A percentile compares a stretch with the other conserved stretches of the same genome.
Evolutionary conservation across 805 yeast species (phyloP).

Genomic region (Maudiozyma turicensis): DNA sequence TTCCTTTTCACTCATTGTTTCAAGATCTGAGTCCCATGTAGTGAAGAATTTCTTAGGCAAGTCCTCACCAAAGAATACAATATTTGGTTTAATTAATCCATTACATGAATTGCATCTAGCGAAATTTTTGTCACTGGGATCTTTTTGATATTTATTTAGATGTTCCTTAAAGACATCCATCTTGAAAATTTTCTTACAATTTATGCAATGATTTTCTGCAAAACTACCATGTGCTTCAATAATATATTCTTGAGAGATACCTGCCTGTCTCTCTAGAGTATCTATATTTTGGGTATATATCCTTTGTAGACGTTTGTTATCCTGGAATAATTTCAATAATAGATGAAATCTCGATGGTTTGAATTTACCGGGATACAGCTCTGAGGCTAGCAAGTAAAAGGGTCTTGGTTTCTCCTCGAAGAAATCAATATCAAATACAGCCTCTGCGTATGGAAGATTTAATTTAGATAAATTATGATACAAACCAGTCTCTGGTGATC

Average conservation of each 20-base stretch:
- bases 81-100: slow-evolving; percentile 85
- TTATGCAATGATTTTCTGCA: slow-evolving; percentile 73
- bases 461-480: slow-evolving; percentile 70
- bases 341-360: slow-evolving; percentile 76
- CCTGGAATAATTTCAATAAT: slow-evolving; percentile 58
- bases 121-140: slow-evolving; percentile 14
- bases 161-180: slow-evolving; percentile 35
- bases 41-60: slow-evolving; percentile 65
- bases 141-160: slow-evolving; percentile 11
- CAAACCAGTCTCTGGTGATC: slow-evolving; percentile 83
- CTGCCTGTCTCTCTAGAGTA: slow-evolving; percentile 80
- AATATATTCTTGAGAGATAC: slow-evolving; percentile 50
- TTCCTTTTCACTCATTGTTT: slow-evolving; percentile 7
- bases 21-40: slow-evolving; percentile 48
- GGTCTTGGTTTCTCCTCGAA: slow-evolving; percentile 71
- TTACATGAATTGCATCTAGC: slow-evolving; percentile 52
- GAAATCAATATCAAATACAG: slow-evolving; percentile 85
- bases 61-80: slow-evolving; percentile 89
- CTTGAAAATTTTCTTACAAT: slow-evolving; percentile 51
- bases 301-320: slow-evolving; percentile 50
- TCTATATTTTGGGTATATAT: slow-evolving; percentile 92
- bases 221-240: slow-evolving; percentile 96
- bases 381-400: slow-evolving; percentile 74
- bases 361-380: slow-evolving; percentile 81
- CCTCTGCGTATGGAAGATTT: slow-evolving; percentile 85